Evolutionary conservation across 108 stramenopile species (phyloP), one percentile per base, ranked within the genome.

Genomic region (Bacterosira constricta): DNA sequence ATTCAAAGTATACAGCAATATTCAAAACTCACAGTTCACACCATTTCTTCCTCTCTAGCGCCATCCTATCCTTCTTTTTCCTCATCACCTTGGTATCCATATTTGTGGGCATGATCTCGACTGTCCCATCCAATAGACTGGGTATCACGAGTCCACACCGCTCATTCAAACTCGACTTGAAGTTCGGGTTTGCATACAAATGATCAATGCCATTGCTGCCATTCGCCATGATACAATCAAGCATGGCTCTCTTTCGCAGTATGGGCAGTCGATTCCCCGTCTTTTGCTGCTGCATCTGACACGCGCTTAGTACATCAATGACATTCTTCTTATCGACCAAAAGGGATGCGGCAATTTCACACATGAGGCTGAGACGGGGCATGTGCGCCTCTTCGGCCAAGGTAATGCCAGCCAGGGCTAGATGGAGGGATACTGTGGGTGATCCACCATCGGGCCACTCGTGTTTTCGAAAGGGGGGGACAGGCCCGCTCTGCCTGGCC

Each of bases 381-480:
- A 95, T 60, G 21, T 79, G 69, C 5, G 94, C 91, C 62, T 91
- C 90, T 65, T 95, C 91, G 3, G 91, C 94, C 13, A 95, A 68
- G 15, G 45, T 54, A 31, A 95, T 82, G 3, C 83, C 91, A 8
- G 88, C 89, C 12, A 91, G 35, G 7, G 90, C 89, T 6, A 89
- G 75, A 34, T 86, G 60, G 34, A 92, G 86, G 12, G 88, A 66
- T 1, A 92, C 69, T 8, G 69, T 79, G 2, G 94, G 94, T 23
- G 25, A 12, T 5, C 88, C 86, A 25, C 80, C 64, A 36, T 87
- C 73, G 4, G 87, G 84, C 86, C 86, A 90, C 71, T 68, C 82
- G 58, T 67, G 85, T 45, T 70, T 75, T 15, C 60, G 59, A 68
- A 69, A 77, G 8, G 82, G 77, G n/a, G 66, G 39, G 15, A 80